Base-by-base conservation (phyloP, 2,329 filamentous ascomycete genomes). In the Paecilomyces dactylethromorphus region DNA sequence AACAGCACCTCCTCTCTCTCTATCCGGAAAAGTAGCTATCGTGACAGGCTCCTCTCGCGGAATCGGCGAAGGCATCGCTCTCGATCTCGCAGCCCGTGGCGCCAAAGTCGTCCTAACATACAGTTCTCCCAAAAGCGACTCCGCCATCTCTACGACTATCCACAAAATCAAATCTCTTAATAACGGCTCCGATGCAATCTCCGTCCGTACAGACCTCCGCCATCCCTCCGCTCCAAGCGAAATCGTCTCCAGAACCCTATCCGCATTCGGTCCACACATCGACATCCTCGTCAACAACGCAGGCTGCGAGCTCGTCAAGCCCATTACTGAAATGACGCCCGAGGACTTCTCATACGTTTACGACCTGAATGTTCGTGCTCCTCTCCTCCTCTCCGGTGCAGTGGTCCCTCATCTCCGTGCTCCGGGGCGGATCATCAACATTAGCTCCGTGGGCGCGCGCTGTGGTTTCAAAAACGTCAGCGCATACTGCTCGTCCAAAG, bases 401-500 rank as follows among this genome's bases (percentile, higher is more conserved):
- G 76, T 82, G 0, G 70, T 83, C 12, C 82, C 82, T 0, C 73
- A 83, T 61, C 74, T 87, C 1, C 72, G 73, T 32, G 63, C 69
- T 2, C 73, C 75, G 10, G 77, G 74, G 3, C 78, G 84, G 7
- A 82, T 87, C 60, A 80, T 87, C 72, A 87, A 86, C 70, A 79
- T 87, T 60, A 78, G 78, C 13, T 85, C 81, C 1, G 50, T 87
- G 1, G 83, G 77, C 10, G 78, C 77, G 0, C 73, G 84, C 0
- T 64, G 64, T 2, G 81, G 79, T 0, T 80, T 82, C 59, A 68
- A 75, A 1, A 67, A 72, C 0, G 62, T 82, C 2, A 74, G 78
- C 1, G 67, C 84, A 2, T 87, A 87, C 68, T 78, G 77, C 53
- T 79, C 81, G 0, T 82, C 79, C 3, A 87, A 87, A 66, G 83